Base-by-base conservation (phyloP, 2,329 filamentous ascomycete genomes). In the Paramyrothecium roridum region DNA sequence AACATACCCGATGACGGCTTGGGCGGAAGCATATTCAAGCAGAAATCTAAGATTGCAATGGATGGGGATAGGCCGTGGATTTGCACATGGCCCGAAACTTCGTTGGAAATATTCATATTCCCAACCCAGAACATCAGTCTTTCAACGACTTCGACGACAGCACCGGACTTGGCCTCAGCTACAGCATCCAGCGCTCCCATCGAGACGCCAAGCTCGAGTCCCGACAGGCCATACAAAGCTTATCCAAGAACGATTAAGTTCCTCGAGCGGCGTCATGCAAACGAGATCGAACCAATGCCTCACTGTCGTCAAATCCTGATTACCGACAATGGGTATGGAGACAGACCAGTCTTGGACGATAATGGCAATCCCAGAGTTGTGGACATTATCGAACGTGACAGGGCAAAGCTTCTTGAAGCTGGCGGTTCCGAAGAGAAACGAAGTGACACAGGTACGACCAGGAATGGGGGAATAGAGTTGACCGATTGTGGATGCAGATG, bases 61-160 rank as follows among this genome's bases (percentile, higher is more conserved):
- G 65, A 67, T 0, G 82, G 82, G 2, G 81, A 84, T 49, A 79
- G 71, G 55, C 78, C 80, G 1, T 86, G 83, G 83, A 74, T 85
- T 21, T 86, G 83, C 63, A 79, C 73, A 2, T 86, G 83, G 82
- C 79, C 81, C 2, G 72, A 76, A 26, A 84, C 81, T 1, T 71
- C 76, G 3, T 70, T 85, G 6, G 81, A 85, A 52, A 67, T 84
- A 3, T 83, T 84, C 60, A 80, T 86, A 45, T 86, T 84, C 58
- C 75, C 81, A 1, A 69, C 71, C 22, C 79, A 84, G 60, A 82
- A 80, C 61, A 75, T 72, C 53, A 81, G 76, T 59, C 66, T 67
- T 8, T 48, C 54, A 8, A 59, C 48, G 17, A 46, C 46, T 17
- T 54, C 59, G 8, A 53, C 61, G 1, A 51, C 57, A 22, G 46